phyloP scores from a whole-genome alignment of 305 asterid genomes.

The Plantago rigida region DNA sequence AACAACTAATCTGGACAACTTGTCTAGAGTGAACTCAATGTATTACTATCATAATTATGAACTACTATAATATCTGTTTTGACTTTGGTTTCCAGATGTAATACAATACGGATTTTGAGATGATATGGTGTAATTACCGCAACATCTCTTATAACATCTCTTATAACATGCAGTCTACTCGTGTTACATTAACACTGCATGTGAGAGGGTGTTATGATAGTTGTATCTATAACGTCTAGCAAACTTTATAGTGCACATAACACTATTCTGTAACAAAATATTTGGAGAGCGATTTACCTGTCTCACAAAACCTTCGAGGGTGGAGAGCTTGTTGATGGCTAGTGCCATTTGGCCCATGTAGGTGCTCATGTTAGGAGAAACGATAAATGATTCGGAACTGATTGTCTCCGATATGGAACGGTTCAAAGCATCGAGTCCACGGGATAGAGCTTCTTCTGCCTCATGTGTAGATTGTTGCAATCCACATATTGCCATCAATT shows the following conservation, averaged over 20 bases:
- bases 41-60: slow-evolving; percentile 6
- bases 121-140: too few relatives aligned
- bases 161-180: too few relatives aligned
- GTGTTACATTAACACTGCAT: too few relatives aligned
- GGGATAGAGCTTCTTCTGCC: slow-evolving; percentile 67
- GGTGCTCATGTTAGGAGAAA: slow-evolving; percentile 45
- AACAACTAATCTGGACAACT: slow-evolving; percentile 11
- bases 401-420: slow-evolving; percentile 50
- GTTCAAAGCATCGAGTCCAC: slow-evolving; percentile 55
- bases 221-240: too few relatives aligned
- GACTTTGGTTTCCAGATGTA: too few relatives aligned
- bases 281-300: slow-evolving; percentile 41
- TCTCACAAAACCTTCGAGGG: slow-evolving; percentile 59
- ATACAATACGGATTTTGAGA: too few relatives aligned
- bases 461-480: slow-evolving; percentile 63
- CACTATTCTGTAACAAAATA: too few relatives aligned
- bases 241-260: too few relatives aligned
- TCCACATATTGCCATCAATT: slow-evolving; percentile 47
- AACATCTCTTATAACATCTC: too few relatives aligned
- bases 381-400: slow-evolving; percentile 51
- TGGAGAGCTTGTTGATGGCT: slow-evolving; percentile 70
- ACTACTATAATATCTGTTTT: too few relatives aligned
- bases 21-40: slow-evolving; percentile 15
- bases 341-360: slow-evolving; percentile 70
- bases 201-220: too few relatives aligned